Base-by-base conservation (phyloP, 306 rosid genomes). In the Cucurbita moschata region DNA sequence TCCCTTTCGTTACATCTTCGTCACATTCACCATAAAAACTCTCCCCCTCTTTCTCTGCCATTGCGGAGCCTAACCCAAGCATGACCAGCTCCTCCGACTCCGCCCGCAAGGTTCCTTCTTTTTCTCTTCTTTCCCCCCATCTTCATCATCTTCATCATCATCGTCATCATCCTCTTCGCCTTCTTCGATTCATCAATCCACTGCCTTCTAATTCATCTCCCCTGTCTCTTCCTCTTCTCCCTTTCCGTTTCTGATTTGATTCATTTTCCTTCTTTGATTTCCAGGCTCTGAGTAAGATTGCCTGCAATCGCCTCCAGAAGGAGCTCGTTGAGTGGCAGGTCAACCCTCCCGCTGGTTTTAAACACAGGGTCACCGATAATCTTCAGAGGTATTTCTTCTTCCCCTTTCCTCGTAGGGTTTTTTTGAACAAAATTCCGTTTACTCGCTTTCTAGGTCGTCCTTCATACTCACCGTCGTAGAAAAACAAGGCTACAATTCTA, bases 241-340 rank as follows among this genome's bases (percentile, higher is more conserved):
- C 35, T 30, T 30, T 61, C 21, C 7, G 4, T 13, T 18, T 42
- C 10, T 46, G 10, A 23, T 18, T 62, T 12, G 15, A 26, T 58
- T 58, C 64, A 40, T 10, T 3, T 16, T 75, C 54, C 14, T 14
- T 4, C 8, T 50, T 50, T 50, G 7, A 50, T 70, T 71, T 71
- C 15, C 53, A 95, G 99, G 79, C 80, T 88, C 83, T 95, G 76
- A 91, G 99, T 80, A 95, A 95, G 92, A 91, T 95, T 82, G 99
- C 99, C 57, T 86, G 96, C 92, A 95, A 91, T 84, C 90, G 99
- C 67, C 97, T 95, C 69, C 99, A 95, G 90, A 95, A 95, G 71
- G 99, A 95, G 80, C 96, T 95, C 0, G 70, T 91, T 3, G 99
- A 95, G 90, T 95, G 99, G 99, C 99, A 95, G 88, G 87, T 95